Evolutionary conservation across 345 rosid species (phyloP).

Genomic region (Acer negundo): DNA sequence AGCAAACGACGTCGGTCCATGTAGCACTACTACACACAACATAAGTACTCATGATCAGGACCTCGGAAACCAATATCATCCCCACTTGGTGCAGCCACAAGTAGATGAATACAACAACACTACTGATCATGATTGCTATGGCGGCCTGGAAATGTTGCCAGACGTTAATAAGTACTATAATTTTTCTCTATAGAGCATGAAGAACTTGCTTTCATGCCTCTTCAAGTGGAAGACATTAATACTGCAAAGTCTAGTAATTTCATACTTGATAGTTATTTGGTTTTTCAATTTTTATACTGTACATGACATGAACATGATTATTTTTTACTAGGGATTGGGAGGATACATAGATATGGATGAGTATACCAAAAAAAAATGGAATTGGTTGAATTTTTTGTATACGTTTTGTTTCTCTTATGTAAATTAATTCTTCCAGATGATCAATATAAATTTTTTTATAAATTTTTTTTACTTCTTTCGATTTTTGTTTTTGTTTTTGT

Average conservation of each 20-base stretch:
- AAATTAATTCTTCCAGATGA: not conserved
- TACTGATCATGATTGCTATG: conserved; percentile 36
- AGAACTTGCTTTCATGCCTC: not conserved
- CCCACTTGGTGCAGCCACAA: not conserved
- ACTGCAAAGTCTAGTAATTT: not conserved
- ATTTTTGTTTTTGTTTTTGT: no score
- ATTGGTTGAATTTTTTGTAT: not conserved
- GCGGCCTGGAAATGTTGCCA: conserved; percentile 34
- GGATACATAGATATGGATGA: not conserved
- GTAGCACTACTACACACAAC: not conserved
- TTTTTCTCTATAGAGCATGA: conserved; percentile 27
- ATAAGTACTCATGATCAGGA: not conserved
- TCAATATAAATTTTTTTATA: not conserved
- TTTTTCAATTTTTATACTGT: not conserved
- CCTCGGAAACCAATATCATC: not conserved
- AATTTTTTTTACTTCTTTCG: no score
- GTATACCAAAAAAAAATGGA: not conserved
- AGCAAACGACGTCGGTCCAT: not conserved
- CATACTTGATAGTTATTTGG: not conserved
- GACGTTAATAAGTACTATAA: conserved; percentile 24
- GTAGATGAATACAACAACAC: conserved; percentile 26
- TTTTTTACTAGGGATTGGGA: not conserved
- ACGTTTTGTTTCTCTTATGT: not conserved
- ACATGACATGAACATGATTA: conserved; percentile 1
- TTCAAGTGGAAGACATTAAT: not conserved